A percentile compares a stretch with the other conserved stretches of the same genome.
Evolutionary conservation across 768 basidiomycete species (phyloP).

Genomic region (Termitomyces sp.): DNA sequence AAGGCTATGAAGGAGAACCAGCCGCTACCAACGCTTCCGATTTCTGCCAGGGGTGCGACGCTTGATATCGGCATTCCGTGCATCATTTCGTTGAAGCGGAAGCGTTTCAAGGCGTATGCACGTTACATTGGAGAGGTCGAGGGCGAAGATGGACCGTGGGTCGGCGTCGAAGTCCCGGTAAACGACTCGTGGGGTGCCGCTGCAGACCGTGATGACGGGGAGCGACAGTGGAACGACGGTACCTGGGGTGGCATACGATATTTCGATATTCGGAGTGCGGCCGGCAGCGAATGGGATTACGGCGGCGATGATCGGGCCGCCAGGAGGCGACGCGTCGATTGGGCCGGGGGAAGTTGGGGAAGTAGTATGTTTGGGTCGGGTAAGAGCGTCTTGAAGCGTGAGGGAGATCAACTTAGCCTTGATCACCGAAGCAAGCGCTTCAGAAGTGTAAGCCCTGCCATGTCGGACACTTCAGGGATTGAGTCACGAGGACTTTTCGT

Average conservation of each 20-base stretch:
- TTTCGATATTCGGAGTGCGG: conserved; percentile 64
- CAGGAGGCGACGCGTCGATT: conserved; percentile 43
- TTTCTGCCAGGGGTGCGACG: conserved; percentile 56
- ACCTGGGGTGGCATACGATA: conserved; percentile 79
- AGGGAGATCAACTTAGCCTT: conserved; percentile 42
- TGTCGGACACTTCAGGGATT: conserved; percentile 44
- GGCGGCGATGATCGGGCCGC: conserved; percentile 46
- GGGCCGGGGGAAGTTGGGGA: conserved; percentile 25
- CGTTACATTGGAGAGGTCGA: conserved; percentile 85
- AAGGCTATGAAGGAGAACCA: conserved; percentile 17
- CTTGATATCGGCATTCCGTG: conserved; percentile 89
- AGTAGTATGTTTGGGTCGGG: conserved; percentile 22
- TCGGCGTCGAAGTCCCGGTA: conserved; percentile 86
- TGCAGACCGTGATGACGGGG: conserved; percentile 33
- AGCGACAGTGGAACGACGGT: conserved; percentile 86
- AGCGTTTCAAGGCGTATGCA: conserved; percentile 83
- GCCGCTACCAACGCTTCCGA: conserved; percentile 17
- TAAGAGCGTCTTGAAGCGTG: conserved; percentile 35
- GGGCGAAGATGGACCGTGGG: conserved; percentile 83
- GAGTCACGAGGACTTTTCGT: conserved; percentile 80
- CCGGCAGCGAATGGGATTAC: conserved; percentile 61
- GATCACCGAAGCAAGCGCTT: conserved; percentile 63
- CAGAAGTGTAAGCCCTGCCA: conserved; percentile 68
- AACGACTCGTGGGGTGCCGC: conserved; percentile 27
- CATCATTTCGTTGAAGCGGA: conserved; percentile 80